Evolutionary conservation across 2,329 filamentous ascomycete species (phyloP).

Genomic region (Simplicillium sp.): DNA sequence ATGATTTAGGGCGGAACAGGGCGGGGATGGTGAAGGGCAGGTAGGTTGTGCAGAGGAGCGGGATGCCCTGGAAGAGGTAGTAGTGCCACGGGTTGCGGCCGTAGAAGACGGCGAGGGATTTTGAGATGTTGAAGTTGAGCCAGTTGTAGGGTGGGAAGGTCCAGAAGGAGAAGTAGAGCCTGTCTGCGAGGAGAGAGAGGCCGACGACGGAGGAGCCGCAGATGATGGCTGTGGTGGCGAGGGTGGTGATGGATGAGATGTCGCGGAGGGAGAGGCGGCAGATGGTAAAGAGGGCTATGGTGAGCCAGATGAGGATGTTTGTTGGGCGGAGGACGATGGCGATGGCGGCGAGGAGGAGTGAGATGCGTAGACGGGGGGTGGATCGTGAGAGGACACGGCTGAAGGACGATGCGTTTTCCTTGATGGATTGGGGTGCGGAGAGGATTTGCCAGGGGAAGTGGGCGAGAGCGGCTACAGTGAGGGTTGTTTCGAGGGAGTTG

Average conservation of each 20-base stretch:
- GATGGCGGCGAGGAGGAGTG: slow-evolving; percentile 66
- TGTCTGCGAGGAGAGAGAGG: slow-evolving; percentile 60
- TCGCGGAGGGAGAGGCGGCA: slow-evolving; percentile 25
- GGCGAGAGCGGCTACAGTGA: slow-evolving; percentile 71
- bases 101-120: slow-evolving; percentile 86
- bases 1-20: slow-evolving; percentile 39
- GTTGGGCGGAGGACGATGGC: slow-evolving; percentile 85
- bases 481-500: slow-evolving; percentile 83
- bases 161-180: slow-evolving; percentile 74
- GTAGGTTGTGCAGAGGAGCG: slow-evolving; percentile 73
- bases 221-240: slow-evolving; percentile 54
- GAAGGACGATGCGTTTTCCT: slow-evolving; percentile 26
- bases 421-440: slow-evolving; percentile 25
- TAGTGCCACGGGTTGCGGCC: slow-evolving; percentile 87
- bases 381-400: slow-evolving; percentile 14
- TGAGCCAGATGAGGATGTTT: slow-evolving; percentile 77
- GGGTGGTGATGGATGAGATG: slow-evolving; percentile 32
- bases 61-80: slow-evolving; percentile 83
- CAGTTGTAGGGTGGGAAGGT: slow-evolving; percentile 83
- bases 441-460: slow-evolving; percentile 81
- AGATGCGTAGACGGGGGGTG: slow-evolving; percentile 33
- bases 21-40: slow-evolving; percentile 67
- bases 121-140: slow-evolving; percentile 81
- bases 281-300: slow-evolving; percentile 42
- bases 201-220: slow-evolving; percentile 55